phyloP scores from a whole-genome alignment of 352 stramenopile genomes.

The Globisporangium heterothallicum region DNA sequence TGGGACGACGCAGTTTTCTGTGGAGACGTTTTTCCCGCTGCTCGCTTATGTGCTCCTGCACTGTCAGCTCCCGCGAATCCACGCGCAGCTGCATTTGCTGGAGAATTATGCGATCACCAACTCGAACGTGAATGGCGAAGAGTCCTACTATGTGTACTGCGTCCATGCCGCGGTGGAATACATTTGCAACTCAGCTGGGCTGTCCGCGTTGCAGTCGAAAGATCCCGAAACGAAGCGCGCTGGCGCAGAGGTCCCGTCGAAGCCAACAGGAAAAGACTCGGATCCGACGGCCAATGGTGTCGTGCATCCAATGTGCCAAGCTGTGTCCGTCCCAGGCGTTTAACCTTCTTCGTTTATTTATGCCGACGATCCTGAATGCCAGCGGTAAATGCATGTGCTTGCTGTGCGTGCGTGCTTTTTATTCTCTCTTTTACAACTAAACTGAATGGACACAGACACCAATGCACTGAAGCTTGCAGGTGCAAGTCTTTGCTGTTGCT shows the following conservation, averaged over 20 bases:
- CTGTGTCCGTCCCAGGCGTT: constrained; percentile 3
- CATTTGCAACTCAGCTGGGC: constrained; percentile 63
- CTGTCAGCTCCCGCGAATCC: constrained; percentile 59
- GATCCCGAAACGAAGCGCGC: background rate
- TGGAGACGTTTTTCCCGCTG: constrained; percentile 84
- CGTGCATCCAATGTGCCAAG: background rate
- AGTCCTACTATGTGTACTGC: constrained; percentile 89
- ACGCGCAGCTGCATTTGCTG: constrained; percentile 76
- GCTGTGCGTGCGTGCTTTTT: background rate
- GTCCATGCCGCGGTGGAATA: constrained; percentile 82
- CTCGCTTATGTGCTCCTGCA: constrained; percentile 79
- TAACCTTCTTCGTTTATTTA: constrained; percentile 10
- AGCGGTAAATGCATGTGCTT: constrained; percentile 1
- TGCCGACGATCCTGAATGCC: background rate
- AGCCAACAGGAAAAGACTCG: background rate
- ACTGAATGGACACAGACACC: background rate
- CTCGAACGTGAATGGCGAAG: constrained; percentile 75
- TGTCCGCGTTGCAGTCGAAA: background rate
- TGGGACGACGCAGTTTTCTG: constrained; percentile 82
- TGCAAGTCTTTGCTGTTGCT: background rate
- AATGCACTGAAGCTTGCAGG: background rate
- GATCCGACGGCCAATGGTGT: background rate
- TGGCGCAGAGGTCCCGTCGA: background rate
- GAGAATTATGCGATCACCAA: constrained; percentile 81
- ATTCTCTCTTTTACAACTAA: background rate